These are phyloP conservation scores for Penicillium chermesinum DNA, from an alignment of 495 filamentous ascomycete species.

Conservation along the genomic window DNA sequence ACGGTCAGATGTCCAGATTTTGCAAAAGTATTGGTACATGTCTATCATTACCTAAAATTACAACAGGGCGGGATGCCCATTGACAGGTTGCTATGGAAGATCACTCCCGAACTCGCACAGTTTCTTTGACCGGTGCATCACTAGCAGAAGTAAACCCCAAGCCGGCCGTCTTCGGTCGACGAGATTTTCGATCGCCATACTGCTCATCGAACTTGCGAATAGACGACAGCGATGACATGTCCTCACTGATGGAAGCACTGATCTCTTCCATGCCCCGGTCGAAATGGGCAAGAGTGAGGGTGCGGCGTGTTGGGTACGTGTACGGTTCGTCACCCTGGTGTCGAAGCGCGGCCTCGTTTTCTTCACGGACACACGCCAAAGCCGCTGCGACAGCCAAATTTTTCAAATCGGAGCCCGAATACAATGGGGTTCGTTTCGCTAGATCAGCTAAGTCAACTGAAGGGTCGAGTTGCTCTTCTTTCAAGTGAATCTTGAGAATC, in stretches of 20 bases:
- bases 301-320: conserved; percentile 61
- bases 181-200: conserved; percentile 81
- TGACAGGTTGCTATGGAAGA: neutral
- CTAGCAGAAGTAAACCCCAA: conserved; percentile 38
- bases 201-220: conserved; percentile 96
- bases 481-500: conserved; percentile 82
- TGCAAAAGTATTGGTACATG: conserved; percentile 30
- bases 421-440: conserved; percentile 76
- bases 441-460: conserved; percentile 66
- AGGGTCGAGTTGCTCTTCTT: conserved; percentile 64
- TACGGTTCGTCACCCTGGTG: conserved; percentile 48
- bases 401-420: conserved; percentile 95
- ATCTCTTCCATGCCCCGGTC: conserved; percentile 84
- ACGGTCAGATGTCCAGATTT: neutral
- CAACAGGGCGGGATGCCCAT: conserved; percentile 10
- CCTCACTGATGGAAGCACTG: conserved; percentile 86
- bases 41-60: conserved; percentile 29
- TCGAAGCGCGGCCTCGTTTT: conserved; percentile 57
- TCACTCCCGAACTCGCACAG: conserved; percentile 32
- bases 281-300: conserved; percentile 66
- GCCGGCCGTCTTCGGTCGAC: conserved; percentile 52
- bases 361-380: conserved; percentile 80
- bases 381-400: conserved; percentile 89
- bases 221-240: conserved; percentile 79
- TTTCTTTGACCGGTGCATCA: conserved; percentile 24